phyloP scores from a whole-genome alignment of 305 asterid species.

The Vinca major region DNA sequence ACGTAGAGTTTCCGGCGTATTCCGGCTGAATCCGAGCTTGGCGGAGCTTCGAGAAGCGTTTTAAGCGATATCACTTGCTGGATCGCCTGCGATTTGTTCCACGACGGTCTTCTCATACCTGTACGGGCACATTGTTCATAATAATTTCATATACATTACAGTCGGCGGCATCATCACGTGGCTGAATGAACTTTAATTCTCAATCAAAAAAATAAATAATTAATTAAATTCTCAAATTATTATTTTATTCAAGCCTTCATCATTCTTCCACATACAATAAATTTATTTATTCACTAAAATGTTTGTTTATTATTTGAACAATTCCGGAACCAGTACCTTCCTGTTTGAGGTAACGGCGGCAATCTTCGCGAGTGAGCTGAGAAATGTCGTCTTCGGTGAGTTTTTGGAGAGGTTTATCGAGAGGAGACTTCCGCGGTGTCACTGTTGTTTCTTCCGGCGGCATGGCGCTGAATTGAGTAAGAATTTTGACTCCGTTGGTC shows the following conservation, averaged over 20 bases:
- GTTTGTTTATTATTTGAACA: not conserved
- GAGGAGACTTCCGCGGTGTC: slow-evolving; percentile 43
- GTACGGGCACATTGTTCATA: slow-evolving; percentile 17
- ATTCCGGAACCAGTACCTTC: slow-evolving; percentile 41
- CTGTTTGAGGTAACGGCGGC: slow-evolving; percentile 89
- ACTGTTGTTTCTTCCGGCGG: slow-evolving; percentile 40
- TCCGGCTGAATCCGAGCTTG: slow-evolving; percentile 25
- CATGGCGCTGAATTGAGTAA: slow-evolving; percentile 32
- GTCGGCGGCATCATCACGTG: slow-evolving; percentile 6
- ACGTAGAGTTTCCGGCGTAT: slow-evolving; percentile 21
- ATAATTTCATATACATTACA: not conserved
- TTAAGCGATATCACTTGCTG: slow-evolving; percentile 45
- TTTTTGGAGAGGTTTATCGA: slow-evolving; percentile 74
- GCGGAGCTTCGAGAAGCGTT: slow-evolving; percentile 32
- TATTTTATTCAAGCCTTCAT: slow-evolving; percentile 5
- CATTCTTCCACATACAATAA: slow-evolving; percentile 1
- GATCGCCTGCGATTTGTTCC: slow-evolving; percentile 60
- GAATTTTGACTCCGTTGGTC: slow-evolving; percentile 18
- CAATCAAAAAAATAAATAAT: not conserved
- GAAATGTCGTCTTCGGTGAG: slow-evolving; percentile 98
- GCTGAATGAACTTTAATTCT: not conserved
- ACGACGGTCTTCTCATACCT: slow-evolving; percentile 55
- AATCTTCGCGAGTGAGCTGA: slow-evolving; percentile 92
- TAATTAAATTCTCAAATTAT: not conserved
- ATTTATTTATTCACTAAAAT: not conserved